These are phyloP conservation scores for Allomyces javanicus DNA, from an alignment of 192 early-diverging fungal species.

Conservation along the genomic window DNA sequence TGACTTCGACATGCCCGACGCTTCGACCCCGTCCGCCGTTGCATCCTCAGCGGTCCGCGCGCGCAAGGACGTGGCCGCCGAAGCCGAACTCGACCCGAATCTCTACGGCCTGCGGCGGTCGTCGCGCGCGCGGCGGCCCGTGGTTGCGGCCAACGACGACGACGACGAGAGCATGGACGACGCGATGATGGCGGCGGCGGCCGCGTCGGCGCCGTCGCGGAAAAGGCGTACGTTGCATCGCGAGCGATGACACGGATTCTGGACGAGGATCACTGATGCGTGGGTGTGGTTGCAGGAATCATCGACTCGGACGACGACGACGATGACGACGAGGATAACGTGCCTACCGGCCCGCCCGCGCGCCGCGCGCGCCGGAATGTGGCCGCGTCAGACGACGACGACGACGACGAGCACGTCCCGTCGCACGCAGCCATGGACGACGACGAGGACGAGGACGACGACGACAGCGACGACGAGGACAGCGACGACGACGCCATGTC, in stretches of 20 bases:
- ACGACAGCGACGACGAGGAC: conserved; percentile 17
- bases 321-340: conserved; percentile 9
- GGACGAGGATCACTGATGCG: neutral
- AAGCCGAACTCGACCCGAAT: neutral
- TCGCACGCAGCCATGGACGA: conserved; percentile 8
- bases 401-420: conserved; percentile 21
- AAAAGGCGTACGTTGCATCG: too few relatives aligned
- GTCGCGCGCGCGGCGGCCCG: neutral
- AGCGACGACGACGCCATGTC: conserved; percentile 15
- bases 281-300: neutral
- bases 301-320: conserved; percentile 13
- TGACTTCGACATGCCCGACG: too few relatives aligned
- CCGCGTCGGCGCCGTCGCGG: too few relatives aligned
- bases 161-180: neutral
- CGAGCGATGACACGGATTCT: neutral
- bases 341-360: conserved; percentile 12
- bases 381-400: conserved; percentile 14
- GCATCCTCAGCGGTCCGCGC: too few relatives aligned
- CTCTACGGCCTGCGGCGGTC: neutral
- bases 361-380: conserved; percentile 17
- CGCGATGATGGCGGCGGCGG: neutral
- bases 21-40: too few relatives aligned
- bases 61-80: too few relatives aligned
- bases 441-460: conserved; percentile 21
- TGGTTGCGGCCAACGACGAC: neutral